Conservation (phyloP, 2,329 filamentous ascomycete species). For the Ascosphaera acerosa region DNA sequence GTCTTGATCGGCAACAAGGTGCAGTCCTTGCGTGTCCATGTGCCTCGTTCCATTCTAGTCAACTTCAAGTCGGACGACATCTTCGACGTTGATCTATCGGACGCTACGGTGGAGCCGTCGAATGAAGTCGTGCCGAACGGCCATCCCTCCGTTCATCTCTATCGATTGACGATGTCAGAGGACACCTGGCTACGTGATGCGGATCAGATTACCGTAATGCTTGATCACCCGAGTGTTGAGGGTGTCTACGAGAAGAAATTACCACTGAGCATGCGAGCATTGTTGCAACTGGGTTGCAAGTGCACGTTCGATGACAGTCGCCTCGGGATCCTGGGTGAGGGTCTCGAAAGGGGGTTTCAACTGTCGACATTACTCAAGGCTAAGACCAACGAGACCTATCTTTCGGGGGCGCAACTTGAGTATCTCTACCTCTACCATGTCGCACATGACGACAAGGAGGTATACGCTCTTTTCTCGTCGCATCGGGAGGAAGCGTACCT, state of each 20-base stretch:
- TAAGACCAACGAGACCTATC: slow-evolving; percentile 44
- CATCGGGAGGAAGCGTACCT: slow-evolving; percentile 56
- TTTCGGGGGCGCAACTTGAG: slow-evolving; percentile 45
- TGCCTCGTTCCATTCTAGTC: slow-evolving; percentile 70
- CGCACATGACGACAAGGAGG: slow-evolving; percentile 65
- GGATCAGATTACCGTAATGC: slow-evolving; percentile 56
- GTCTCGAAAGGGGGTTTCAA: slow-evolving; percentile 83
- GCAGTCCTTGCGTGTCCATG: slow-evolving; percentile 65
- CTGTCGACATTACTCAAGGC: slow-evolving; percentile 46
- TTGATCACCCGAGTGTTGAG: slow-evolving; percentile 84
- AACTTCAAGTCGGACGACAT: slow-evolving; percentile 74
- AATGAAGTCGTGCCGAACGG: slow-evolving; percentile 86
- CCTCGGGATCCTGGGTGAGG: slow-evolving; percentile 71
- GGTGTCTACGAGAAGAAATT: slow-evolving; percentile 93
- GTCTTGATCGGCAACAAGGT: slow-evolving; percentile 87
- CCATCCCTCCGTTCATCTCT: slow-evolving; percentile 77
- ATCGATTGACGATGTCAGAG: slow-evolving; percentile 78
- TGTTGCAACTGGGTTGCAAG: slow-evolving; percentile 68
- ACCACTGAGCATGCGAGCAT: slow-evolving; percentile 60
- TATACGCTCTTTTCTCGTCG: slow-evolving; percentile 84
- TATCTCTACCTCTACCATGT: slow-evolving; percentile 92
- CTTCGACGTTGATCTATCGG: slow-evolving; percentile 65
- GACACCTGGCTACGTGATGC: slow-evolving; percentile 65
- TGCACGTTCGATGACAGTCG: slow-evolving; percentile 88
- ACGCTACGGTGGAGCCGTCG: slow-evolving; percentile 77